These are phyloP conservation scores for Phytophthora europaea DNA, from an alignment of 352 stramenopile species.

Conservation along the genomic window DNA sequence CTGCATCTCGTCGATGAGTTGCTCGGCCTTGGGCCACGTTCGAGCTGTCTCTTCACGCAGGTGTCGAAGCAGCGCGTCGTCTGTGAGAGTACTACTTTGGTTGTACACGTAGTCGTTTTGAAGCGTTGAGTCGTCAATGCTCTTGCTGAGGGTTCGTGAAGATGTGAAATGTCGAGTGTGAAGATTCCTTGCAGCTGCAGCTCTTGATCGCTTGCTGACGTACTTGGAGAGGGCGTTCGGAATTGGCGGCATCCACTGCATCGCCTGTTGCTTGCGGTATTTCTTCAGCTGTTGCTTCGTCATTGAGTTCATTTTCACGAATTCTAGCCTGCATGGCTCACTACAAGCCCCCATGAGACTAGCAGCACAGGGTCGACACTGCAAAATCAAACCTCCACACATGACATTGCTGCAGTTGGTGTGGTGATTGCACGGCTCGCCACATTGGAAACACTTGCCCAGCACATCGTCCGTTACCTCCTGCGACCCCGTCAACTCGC, in stretches of 20 bases:
- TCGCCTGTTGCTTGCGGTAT: slow-evolving; percentile 64
- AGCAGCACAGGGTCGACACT: slow-evolving; percentile 45
- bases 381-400: slow-evolving; percentile 59
- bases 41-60: slow-evolving; percentile 48
- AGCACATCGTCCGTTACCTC: slow-evolving; percentile 73
- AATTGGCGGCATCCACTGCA: slow-evolving; percentile 52
- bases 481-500: slow-evolving; percentile 44
- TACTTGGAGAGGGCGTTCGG: slow-evolving; percentile 43
- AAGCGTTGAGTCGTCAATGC: slow-evolving; percentile 31
- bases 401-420: slow-evolving; percentile 61
- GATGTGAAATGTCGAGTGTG: slow-evolving; percentile 21
- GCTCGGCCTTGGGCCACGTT: slow-evolving; percentile 59
- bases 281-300: slow-evolving; percentile 46
- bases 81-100: slow-evolving; percentile 31
- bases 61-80: slow-evolving; percentile 50
- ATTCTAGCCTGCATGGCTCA: slow-evolving; percentile 52
- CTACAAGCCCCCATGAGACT: slow-evolving; percentile 52
- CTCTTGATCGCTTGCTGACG: slow-evolving; percentile 27
- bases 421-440: slow-evolving; percentile 58
- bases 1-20: slow-evolving; percentile 72
- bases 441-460: slow-evolving; percentile 70
- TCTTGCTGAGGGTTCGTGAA: slow-evolving; percentile 44
- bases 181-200: slow-evolving; percentile 37
- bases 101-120: slow-evolving; percentile 39
- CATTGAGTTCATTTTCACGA: slow-evolving; percentile 61